Conservation (phyloP, 805 yeast species). For the Suhomyces xylopsoci region DNA sequence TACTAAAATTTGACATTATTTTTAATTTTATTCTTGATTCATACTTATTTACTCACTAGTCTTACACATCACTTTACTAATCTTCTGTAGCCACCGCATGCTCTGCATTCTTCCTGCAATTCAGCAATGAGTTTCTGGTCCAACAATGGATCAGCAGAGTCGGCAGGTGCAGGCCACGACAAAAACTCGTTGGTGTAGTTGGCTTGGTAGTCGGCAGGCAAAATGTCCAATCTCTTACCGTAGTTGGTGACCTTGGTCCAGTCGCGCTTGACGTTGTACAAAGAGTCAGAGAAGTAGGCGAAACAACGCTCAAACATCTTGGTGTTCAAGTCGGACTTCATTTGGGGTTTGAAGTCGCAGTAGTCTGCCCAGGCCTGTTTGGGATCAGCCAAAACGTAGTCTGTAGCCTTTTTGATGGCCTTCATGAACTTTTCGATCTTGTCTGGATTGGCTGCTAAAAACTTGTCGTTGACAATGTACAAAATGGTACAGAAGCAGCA, state of each 20-base stretch:
- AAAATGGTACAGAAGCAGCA: slow-evolving; percentile 58
- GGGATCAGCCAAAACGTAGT: slow-evolving; percentile 44
- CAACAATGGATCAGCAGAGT: slow-evolving; percentile 44
- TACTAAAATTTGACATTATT: too few relatives aligned
- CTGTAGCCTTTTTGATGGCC: slow-evolving; percentile 52
- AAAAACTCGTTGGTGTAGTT: slow-evolving; percentile 52
- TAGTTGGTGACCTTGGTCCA: slow-evolving; percentile 56
- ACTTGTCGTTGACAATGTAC: slow-evolving; percentile 51
- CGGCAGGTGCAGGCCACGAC: slow-evolving; percentile 46
- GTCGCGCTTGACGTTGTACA: slow-evolving; percentile 54
- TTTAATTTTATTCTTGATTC: too few relatives aligned
- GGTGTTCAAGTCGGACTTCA: slow-evolving; percentile 38
- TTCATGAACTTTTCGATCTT: slow-evolving; percentile 43
- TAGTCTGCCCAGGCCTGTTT: slow-evolving; percentile 46
- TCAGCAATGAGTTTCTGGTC: slow-evolving; percentile 47
- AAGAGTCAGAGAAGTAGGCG: slow-evolving; percentile 52
- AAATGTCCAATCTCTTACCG: slow-evolving; percentile 51
- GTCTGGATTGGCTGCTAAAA: slow-evolving; percentile 45
- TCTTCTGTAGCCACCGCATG: slow-evolving; percentile 49
- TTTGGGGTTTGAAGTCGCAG: slow-evolving; percentile 46
- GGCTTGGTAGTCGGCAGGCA: slow-evolving; percentile 47
- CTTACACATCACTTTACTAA: slow-evolving; percentile 17
- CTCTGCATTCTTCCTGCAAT: slow-evolving; percentile 46
- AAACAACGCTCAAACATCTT: slow-evolving; percentile 52
- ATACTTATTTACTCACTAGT: too few relatives aligned